phyloP scores from a whole-genome alignment of 306 rosid genomes.

The Sphenostylis stenocarpa region DNA sequence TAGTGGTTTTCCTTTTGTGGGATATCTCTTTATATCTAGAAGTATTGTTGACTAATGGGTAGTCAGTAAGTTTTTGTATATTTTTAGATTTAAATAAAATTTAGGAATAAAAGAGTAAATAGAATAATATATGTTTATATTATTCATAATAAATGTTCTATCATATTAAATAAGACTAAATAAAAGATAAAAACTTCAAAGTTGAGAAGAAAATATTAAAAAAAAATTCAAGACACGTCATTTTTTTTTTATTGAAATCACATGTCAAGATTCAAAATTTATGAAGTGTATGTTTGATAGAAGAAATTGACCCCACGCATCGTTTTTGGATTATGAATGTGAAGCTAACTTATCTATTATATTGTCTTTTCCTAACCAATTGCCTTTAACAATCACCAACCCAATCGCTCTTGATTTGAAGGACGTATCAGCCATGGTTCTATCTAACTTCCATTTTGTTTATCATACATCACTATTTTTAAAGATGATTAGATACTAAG shows the following conservation, averaged over 20 bases:
- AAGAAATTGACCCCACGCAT: background rate
- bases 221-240: background rate
- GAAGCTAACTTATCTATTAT: background rate
- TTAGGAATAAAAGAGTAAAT: too few relatives aligned
- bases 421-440: background rate
- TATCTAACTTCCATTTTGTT: slow-evolving; percentile 8
- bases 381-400: background rate
- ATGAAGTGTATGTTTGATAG: too few relatives aligned
- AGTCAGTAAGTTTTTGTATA: too few relatives aligned
- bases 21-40: background rate
- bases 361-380: slow-evolving; percentile 16
- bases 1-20: background rate
- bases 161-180: background rate
- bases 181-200: background rate
- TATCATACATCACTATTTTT: background rate
- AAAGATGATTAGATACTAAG: slow-evolving; percentile 4
- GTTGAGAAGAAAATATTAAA: background rate
- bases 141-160: background rate
- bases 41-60: too few relatives aligned
- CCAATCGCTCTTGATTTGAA: background rate
- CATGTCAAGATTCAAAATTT: background rate
- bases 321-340: background rate
- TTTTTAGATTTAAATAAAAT: too few relatives aligned
- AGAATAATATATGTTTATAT: background rate
- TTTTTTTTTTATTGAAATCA: background rate